phyloP scores from a whole-genome alignment of 2,329 filamentous ascomycete genomes.

The Calonectria crousiana region DNA sequence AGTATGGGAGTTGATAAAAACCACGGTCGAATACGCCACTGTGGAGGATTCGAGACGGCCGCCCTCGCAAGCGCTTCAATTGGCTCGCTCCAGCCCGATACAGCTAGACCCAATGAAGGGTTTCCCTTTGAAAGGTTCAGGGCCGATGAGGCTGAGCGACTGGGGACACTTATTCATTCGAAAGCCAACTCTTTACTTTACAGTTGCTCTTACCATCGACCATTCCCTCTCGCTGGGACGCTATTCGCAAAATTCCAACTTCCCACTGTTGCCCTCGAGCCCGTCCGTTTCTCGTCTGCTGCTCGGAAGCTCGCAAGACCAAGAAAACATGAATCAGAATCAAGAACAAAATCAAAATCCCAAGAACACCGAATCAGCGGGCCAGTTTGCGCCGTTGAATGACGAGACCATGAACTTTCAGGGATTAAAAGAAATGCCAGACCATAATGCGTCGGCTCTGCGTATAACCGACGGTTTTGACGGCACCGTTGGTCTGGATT shows the following conservation, averaged over 20 bases:
- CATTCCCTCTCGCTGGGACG: slow-evolving; percentile 22
- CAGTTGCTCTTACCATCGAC: slow-evolving; percentile 26
- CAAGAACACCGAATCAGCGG: neutral
- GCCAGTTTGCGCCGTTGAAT: neutral
- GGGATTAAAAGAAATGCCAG: neutral
- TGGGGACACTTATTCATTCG: slow-evolving; percentile 28
- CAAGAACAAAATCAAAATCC: neutral
- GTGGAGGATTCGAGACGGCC: neutral
- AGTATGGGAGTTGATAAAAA: slow-evolving; percentile 26
- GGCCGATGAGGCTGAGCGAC: neutral
- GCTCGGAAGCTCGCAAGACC: neutral
- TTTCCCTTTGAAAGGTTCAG: neutral
- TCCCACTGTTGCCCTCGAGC: neutral
- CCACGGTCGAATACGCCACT: slow-evolving; percentile 17
- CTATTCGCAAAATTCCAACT: slow-evolving; percentile 17
- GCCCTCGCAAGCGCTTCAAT: neutral
- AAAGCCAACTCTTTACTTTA: slow-evolving; percentile 24
- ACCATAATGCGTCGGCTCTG: neutral
- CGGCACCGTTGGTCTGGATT: neutral
- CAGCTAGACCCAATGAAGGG: neutral
- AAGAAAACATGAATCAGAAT: neutral
- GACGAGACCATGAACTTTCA: neutral
- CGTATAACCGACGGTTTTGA: neutral
- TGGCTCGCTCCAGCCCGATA: neutral
- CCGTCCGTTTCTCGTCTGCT: neutral